Conservation (phyloP, 108 stramenopile genomes). For the Seminavis robusta region DNA sequence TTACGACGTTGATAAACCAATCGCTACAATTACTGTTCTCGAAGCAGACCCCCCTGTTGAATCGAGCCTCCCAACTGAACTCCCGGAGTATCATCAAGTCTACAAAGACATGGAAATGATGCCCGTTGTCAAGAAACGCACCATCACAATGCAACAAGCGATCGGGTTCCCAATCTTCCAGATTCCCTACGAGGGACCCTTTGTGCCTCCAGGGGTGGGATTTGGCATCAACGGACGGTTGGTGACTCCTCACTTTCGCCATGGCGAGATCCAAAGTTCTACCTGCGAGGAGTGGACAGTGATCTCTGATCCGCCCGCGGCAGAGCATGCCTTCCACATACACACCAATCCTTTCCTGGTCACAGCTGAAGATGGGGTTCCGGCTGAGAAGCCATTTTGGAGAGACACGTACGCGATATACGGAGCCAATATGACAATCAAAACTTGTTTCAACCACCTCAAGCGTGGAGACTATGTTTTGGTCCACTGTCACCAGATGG, state of each 20-base stretch:
- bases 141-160: background rate
- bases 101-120: background rate
- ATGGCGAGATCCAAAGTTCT: background rate
- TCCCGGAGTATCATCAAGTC: background rate
- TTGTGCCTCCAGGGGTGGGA: background rate
- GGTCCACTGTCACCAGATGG: slow-evolving; percentile 12
- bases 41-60: background rate
- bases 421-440: slow-evolving; percentile 3
- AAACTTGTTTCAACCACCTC: slow-evolving; percentile 6
- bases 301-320: background rate
- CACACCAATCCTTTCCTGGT: slow-evolving; percentile 5
- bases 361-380: slow-evolving; percentile 5
- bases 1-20: background rate
- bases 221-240: slow-evolving; percentile 2
- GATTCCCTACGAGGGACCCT: background rate
- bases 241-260: background rate
- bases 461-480: background rate
- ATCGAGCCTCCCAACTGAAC: background rate
- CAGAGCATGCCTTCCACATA: slow-evolving; percentile 6
- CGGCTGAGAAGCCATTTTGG: slow-evolving; percentile 1
- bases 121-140: background rate
- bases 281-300: slow-evolving; percentile 11
- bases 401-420: slow-evolving; percentile 3
- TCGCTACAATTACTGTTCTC: slow-evolving; percentile 6
- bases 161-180: background rate